These are phyloP conservation scores for Sclerotinia sclerotiorum DNA, from an alignment of 2,329 filamentous ascomycete genomes.

Conservation along the genomic window DNA sequence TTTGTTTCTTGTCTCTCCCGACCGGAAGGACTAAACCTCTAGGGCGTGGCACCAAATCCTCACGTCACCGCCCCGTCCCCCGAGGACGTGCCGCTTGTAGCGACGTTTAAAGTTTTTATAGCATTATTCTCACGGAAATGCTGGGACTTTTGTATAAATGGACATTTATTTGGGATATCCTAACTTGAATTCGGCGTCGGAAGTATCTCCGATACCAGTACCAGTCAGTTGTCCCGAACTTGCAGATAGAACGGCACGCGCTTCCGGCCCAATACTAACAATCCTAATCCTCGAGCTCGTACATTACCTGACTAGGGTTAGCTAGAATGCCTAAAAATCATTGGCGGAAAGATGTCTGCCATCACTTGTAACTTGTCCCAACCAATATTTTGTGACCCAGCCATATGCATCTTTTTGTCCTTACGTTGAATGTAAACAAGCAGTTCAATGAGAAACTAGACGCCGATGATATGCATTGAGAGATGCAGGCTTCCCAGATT, in stretches of 20 bases:
- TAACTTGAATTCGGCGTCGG: constrained; percentile 9
- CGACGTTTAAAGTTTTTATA: not conserved
- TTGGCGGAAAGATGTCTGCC: not conserved
- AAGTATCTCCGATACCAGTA: not conserved
- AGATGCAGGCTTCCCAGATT: not conserved
- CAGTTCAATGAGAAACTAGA: not conserved
- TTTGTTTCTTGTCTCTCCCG: not conserved
- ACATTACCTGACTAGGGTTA: not conserved
- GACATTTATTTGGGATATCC: not conserved
- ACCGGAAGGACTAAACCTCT: not conserved
- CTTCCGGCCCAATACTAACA: constrained; percentile 1
- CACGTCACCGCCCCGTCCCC: no score
- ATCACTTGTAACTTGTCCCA: not conserved
- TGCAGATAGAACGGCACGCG: constrained; percentile 10
- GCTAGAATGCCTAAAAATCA: not conserved
- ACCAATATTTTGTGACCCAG: constrained; percentile 4
- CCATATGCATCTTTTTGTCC: not conserved
- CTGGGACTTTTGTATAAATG: constrained; percentile 3
- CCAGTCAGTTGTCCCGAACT: not conserved
- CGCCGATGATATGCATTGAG: constrained; percentile 8
- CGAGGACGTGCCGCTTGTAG: not conserved
- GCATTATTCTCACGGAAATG: not conserved
- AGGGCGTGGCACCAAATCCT: not conserved
- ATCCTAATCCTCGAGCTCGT: not conserved
- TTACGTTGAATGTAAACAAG: not conserved